Evolutionary conservation across 495 filamentous ascomycete genomes (phyloP), one percentile per base, ranked within the genome.

Genomic region (Evansstolkia leycettana): DNA sequence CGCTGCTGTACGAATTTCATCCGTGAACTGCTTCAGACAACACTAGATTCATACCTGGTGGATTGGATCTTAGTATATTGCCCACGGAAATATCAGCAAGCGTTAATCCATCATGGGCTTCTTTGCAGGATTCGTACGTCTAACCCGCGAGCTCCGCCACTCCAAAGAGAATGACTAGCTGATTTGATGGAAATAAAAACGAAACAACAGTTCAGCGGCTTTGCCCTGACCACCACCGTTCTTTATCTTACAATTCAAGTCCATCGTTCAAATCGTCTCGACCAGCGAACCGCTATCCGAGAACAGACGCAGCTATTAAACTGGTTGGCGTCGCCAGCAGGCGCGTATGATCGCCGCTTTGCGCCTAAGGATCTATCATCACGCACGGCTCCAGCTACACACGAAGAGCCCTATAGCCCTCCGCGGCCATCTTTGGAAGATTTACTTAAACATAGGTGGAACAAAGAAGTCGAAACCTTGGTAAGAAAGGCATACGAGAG

Each of bases 151-250:
- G 7, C 13, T 14, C 7, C 28, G 7, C 6, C 6, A 31, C 28
- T 26, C 24, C 7, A 7, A 26, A 7, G 24, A 7, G 7, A 26
- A 26, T 26, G 24, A n/a, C n/a, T n/a, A n/a, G n/a, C n/a, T n/a
- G n/a, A n/a, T n/a, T n/a, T n/a, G n/a, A n/a, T n/a, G n/a, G n/a
- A n/a, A n/a, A n/a, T n/a, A n/a, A n/a, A n/a, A n/a, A n/a, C n/a
- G n/a, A n/a, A n/a, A n/a, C n/a, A 30, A 43, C 31, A 68, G 64
- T 70, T 87, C 50, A 79, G 84, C 48, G 88, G 90, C 45, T 72
- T 90, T 26, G 84, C 89, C 43, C 68, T 98, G 26, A 93, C 89
- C 31, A 75, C 84, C 30, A 76, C 80, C 16, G 47, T 82, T 37
- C 72, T 90, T 48, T 94, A 92, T 66, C 73, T 95, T 33, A 74